Conservation (phyloP, 306 rosid species). For the Cicer chorassanicum region DNA sequence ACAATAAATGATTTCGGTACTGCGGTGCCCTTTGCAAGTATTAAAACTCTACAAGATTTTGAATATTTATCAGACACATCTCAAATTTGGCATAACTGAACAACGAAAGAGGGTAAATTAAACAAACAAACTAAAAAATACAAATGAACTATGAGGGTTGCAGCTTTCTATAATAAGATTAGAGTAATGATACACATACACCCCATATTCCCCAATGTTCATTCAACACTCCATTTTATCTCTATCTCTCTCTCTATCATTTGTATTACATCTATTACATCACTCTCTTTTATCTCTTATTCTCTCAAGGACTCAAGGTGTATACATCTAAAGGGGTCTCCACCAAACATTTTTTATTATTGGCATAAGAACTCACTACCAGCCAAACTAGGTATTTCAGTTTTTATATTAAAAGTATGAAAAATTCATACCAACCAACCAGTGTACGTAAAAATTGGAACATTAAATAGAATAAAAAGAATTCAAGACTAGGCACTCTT, state of each 20-base stretch:
- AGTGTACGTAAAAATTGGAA: neutral
- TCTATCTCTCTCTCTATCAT: too few relatives aligned
- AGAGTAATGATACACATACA: too few relatives aligned
- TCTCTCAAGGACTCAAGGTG: too few relatives aligned
- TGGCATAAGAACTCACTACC: conserved; percentile 13
- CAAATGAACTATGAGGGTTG: neutral
- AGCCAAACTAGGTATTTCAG: conserved; percentile 7
- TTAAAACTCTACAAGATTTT: conserved; percentile 60
- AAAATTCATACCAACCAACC: too few relatives aligned
- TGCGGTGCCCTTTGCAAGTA: conserved; percentile 79
- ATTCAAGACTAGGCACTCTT: neutral
- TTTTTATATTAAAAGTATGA: neutral
- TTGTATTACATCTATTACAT: too few relatives aligned
- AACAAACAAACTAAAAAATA: neutral
- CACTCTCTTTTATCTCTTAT: too few relatives aligned
- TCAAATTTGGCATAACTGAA: conserved; percentile 7
- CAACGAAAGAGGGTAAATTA: neutral
- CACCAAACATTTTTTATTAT: neutral
- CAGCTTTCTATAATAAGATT: conserved; percentile 11
- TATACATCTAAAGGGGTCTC: too few relatives aligned
- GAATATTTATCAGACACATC: conserved; percentile 42
- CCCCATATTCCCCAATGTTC: too few relatives aligned
- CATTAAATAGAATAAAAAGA: neutral
- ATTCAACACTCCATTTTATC: too few relatives aligned
- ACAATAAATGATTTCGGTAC: conserved; percentile 73